Evolutionary conservation across 352 stramenopile genomes (phyloP).

Genomic region (Phytophthora europaea): DNA sequence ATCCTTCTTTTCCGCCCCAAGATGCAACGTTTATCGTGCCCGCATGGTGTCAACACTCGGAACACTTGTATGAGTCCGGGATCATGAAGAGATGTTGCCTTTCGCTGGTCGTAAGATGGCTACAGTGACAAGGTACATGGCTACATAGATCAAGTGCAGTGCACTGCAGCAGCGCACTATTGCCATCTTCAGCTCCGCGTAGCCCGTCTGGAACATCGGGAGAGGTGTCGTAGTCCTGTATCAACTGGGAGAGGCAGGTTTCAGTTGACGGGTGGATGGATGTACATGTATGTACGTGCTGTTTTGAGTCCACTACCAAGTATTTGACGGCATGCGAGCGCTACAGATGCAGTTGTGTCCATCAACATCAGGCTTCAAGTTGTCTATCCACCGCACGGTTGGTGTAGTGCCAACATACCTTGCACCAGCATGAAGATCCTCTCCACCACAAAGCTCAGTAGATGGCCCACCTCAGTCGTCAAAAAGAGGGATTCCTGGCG

Average conservation of each 20-base stretch:
- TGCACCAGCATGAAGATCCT: conserved; percentile 25
- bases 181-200: neutral
- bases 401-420: conserved; percentile 10
- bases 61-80: neutral
- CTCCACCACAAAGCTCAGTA: conserved; percentile 20
- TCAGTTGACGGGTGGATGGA: neutral
- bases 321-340: neutral
- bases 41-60: neutral
- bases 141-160: neutral
- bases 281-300: neutral
- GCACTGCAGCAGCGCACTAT: neutral
- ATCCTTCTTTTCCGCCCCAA: conserved; percentile 7
- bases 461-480: conserved; percentile 24
- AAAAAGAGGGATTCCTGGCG: conserved; percentile 15
- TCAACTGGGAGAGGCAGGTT: conserved; percentile 1
- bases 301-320: neutral
- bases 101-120: conserved; percentile 39
- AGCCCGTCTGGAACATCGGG: neutral
- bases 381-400: conserved; percentile 15
- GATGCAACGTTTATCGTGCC: neutral
- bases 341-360: conserved; percentile 10
- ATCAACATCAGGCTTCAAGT: conserved; percentile 13
- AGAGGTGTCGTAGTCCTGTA: neutral
- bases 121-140: conserved; percentile 4
- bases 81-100: conserved; percentile 30